Percentiles rank a stretch among this genome's conserved stretches.
phyloP scores from a whole-genome alignment of 768 basidiomycete species.

The Psilocybe cyanescens region DNA sequence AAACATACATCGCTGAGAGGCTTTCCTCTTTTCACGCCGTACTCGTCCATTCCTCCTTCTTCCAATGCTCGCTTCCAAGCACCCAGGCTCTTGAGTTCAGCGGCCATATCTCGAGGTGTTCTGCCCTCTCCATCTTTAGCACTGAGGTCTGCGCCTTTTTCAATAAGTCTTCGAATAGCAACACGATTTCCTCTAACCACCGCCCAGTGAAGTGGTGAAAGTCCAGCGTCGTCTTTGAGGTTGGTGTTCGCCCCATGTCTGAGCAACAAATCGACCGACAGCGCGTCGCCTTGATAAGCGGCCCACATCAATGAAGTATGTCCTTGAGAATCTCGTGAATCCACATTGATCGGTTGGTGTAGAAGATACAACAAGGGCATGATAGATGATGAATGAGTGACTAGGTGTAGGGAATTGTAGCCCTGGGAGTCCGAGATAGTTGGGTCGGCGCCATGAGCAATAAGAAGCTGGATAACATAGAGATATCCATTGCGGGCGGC shows the following conservation, averaged over 20 bases:
- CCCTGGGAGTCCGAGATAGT: constrained; percentile 91
- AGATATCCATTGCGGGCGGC: constrained; percentile 97
- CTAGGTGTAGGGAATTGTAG: constrained; percentile 94
- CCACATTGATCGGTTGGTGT: constrained; percentile 92
- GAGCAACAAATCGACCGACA: constrained; percentile 90
- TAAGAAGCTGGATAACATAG: constrained; percentile 91
- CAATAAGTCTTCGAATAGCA: constrained; percentile 83
- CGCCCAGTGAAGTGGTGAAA: constrained; percentile 96
- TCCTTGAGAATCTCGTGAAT: constrained; percentile 88
- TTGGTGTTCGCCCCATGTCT: constrained; percentile 84
- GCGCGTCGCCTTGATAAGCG: constrained; percentile 96
- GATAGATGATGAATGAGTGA: constrained; percentile 91
- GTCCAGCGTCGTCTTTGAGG: constrained; percentile 76
- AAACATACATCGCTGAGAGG: constrained; percentile 69
- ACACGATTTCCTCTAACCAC: constrained; percentile 93
- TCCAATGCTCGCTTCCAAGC: constrained; percentile 90
- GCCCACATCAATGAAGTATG: constrained; percentile 99
- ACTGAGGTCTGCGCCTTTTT: constrained; percentile 82
- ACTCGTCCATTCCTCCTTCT: constrained; percentile 83
- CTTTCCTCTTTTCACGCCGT: constrained; percentile 66
- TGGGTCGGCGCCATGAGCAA: constrained; percentile 91
- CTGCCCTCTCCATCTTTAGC: constrained; percentile 85
- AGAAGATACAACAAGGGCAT: constrained; percentile 94
- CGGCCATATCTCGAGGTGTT: constrained; percentile 93
- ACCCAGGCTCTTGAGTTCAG: constrained; percentile 87